Base-by-base conservation (phyloP, 139 green algal genomes). In the Zygnema circumcarinatum region DNA sequence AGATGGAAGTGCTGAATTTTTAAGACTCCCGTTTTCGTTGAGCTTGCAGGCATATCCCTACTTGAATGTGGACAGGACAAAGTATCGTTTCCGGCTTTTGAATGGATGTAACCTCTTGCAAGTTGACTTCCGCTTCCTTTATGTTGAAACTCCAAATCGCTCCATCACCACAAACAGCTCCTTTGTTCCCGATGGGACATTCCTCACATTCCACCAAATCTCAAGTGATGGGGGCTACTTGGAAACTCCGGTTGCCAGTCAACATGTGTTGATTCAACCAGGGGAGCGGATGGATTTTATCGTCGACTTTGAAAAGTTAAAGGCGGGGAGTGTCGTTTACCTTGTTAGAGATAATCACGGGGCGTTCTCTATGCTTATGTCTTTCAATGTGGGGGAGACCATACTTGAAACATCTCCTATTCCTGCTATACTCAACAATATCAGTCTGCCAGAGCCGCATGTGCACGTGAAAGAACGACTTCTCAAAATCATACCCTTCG, bases 181-280 rank as follows among this genome's bases (percentile, higher is more conserved):
- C 1, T 1, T n/a, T 20, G 2, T 38, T 33, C 74, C 74, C 32
- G 39, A 42, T 1, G 22, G 39, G 29, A 33, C n/a, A 32, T 52
- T 81, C 32, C 32, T 0, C 0, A 42, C n/a, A 32, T 69, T 53
- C 3, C 0, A 21, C 16, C 82, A 88, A 74, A 88, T 88, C 38
- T 74, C 38, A 7, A 85, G 33, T 2, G 82, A 88, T 47, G 82
- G 82, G 20, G 82, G 82, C 0, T 88, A 88, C 68, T 53, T 88
- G 0, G 20, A 33, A 22, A 36, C 32, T 3, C 82, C 82, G 0
- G 82, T 85, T 1, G 20, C 41, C 2, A 7, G 16, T 21, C 40
- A 32, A 1, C 32, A 42, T 1, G 32, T 88, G 1, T 52, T 88
- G 2, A 85, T 88, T 31, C 29, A 32, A 32, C 68, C 82, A 0